Evolutionary conservation across 352 stramenopile genomes (phyloP).

Genomic region (Phytophthora tubulina): DNA sequence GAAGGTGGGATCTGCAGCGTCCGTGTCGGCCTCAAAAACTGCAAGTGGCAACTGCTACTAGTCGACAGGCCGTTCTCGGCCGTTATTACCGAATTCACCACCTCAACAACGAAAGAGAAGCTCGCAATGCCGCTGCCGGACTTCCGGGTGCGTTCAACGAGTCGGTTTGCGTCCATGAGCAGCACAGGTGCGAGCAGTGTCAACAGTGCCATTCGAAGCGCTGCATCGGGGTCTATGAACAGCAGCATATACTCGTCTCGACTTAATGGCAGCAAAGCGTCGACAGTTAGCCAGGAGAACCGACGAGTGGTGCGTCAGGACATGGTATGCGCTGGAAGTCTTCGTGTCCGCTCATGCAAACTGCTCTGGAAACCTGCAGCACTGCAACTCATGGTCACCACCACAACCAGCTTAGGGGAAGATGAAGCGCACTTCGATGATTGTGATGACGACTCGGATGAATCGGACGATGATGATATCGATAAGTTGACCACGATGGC

Average conservation of each 20-base stretch:
- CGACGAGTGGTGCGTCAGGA: conserved; percentile 32
- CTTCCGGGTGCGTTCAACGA: conserved; percentile 28
- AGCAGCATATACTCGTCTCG: conserved; percentile 19
- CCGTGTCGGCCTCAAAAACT: conserved; percentile 13
- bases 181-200: conserved; percentile 8
- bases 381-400: conserved; percentile 46
- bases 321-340: conserved; percentile 39
- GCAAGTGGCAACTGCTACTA: conserved; percentile 19
- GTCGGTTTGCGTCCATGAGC: conserved; percentile 14
- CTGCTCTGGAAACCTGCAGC: conserved; percentile 44
- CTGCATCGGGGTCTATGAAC: conserved; percentile 17
- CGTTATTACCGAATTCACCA: conserved; percentile 42
- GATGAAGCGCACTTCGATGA: conserved; percentile 40
- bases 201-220: conserved; percentile 26
- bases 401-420: conserved; percentile 25
- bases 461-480: conserved; percentile 34
- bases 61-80: conserved; percentile 7
- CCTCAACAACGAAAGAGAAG: conserved; percentile 20
- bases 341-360: conserved; percentile 46
- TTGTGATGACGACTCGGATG: conserved; percentile 36
- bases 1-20: conserved; percentile 22
- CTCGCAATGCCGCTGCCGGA: conserved; percentile 33
- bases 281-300: conserved; percentile 20
- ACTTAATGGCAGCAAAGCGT: conserved; percentile 11
- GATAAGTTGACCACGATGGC: conserved; percentile 40